Evolutionary conservation across 2,329 filamentous ascomycete genomes (phyloP).

Genomic region (Cladosporium halotolerans): DNA sequence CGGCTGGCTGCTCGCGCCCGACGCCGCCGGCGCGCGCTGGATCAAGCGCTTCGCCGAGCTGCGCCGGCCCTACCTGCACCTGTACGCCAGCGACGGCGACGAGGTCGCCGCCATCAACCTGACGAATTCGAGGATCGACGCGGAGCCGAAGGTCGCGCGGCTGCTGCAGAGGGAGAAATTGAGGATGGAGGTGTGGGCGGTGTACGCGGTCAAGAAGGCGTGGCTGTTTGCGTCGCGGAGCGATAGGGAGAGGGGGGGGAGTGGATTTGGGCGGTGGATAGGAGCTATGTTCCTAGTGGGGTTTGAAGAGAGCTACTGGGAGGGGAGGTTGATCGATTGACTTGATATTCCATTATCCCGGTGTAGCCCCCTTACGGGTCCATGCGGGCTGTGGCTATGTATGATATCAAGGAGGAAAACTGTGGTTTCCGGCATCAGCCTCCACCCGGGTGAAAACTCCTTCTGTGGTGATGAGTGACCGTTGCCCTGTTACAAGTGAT

Average conservation of each 20-base stretch:
- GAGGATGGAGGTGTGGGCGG: constrained; percentile 64
- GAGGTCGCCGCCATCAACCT: constrained; percentile 86
- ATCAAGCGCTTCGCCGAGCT: constrained; percentile 89
- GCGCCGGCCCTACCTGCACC: constrained; percentile 81
- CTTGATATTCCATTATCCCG: not conserved
- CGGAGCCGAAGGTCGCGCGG: constrained; percentile 78
- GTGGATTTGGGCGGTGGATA: constrained; percentile 93
- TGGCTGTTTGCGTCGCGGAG: constrained; percentile 88
- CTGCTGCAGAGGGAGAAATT: constrained; percentile 49
- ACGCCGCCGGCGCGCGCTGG: constrained; percentile 75
- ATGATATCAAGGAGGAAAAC: not conserved
- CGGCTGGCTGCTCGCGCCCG: constrained; percentile 76
- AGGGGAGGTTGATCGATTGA: no score
- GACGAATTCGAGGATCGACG: constrained; percentile 83
- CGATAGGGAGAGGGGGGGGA: constrained; percentile 84
- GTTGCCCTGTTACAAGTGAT: not conserved
- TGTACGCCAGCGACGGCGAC: constrained; percentile 82
- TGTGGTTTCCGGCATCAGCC: not conserved
- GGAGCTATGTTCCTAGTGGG: constrained; percentile 54
- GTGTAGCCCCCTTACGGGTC: not conserved
- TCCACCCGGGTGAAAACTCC: not conserved
- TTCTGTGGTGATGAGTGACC: not conserved
- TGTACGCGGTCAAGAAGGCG: constrained; percentile 90
- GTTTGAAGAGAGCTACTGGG: no score
- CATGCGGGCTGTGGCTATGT: not conserved